A percentile compares a stretch with the other conserved stretches of the same genome.
phyloP scores from a whole-genome alignment of 306 rosid species.

The Betula pendula region DNA sequence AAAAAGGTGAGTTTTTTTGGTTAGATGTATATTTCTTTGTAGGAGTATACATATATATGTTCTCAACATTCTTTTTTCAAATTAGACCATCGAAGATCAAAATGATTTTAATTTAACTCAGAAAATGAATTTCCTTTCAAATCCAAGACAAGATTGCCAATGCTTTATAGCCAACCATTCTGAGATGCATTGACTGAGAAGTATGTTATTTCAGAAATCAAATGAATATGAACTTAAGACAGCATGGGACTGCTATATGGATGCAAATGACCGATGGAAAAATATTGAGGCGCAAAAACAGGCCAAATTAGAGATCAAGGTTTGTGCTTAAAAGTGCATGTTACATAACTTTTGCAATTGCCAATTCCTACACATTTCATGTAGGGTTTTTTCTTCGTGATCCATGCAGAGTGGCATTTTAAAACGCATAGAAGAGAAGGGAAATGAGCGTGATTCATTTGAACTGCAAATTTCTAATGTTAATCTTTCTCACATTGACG shows the following conservation, averaged over 20 bases:
- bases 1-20: slow-evolving; percentile 59
- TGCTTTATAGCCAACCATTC: neutral
- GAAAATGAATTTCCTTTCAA: neutral
- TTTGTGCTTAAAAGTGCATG: slow-evolving; percentile 32
- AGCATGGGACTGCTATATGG: slow-evolving; percentile 66
- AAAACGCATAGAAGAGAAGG: slow-evolving; percentile 72
- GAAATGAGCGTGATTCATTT: slow-evolving; percentile 50
- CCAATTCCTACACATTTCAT: slow-evolving; percentile 17
- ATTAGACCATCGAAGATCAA: slow-evolving; percentile 12
- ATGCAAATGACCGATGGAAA: slow-evolving; percentile 68
- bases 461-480: slow-evolving; percentile 45
- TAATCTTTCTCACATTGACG: slow-evolving; percentile 66
- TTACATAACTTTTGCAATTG: slow-evolving; percentile 16
- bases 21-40: neutral
- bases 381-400: slow-evolving; percentile 30
- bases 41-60: neutral
- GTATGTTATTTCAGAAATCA: slow-evolving; percentile 48
- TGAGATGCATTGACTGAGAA: slow-evolving; percentile 13
- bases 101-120: neutral
- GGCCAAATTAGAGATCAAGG: slow-evolving; percentile 67
- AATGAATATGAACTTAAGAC: slow-evolving; percentile 63
- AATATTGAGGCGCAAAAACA: slow-evolving; percentile 57
- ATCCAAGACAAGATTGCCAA: neutral
- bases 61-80: slow-evolving; percentile 3
- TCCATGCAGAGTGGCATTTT: slow-evolving; percentile 56